phyloP scores from a whole-genome alignment of 352 stramenopile species.

The Blastocystis sp. region DNA sequence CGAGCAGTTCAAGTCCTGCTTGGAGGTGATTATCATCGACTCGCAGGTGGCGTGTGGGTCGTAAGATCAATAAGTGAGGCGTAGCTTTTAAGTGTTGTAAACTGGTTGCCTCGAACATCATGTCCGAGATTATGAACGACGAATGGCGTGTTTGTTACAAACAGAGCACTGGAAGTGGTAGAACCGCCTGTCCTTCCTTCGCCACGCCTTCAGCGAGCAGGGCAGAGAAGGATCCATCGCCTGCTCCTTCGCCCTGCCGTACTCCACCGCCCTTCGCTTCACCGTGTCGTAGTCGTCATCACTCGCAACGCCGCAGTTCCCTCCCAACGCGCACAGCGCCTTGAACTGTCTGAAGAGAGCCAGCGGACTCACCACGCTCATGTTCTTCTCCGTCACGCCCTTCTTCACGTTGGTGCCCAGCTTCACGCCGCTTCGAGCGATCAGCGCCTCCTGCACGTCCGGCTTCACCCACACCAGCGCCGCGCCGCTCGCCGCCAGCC shows the following conservation, averaged over 20 bases:
- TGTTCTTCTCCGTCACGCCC: slow-evolving; percentile 42
- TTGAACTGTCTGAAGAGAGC: slow-evolving; percentile 16
- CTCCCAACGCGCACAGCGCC: not conserved
- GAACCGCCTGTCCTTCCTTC: not conserved
- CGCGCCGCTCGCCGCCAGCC: slow-evolving; percentile 29
- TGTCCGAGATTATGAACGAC: slow-evolving; percentile 53
- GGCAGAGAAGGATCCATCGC: not conserved
- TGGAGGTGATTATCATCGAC: slow-evolving; percentile 59
- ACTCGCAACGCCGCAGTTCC: not conserved
- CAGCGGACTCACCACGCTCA: slow-evolving; percentile 1
- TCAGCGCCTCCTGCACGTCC: slow-evolving; percentile 1
- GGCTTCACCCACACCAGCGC: not conserved
- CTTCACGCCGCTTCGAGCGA: slow-evolving; percentile 27
- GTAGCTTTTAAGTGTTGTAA: slow-evolving; percentile 30
- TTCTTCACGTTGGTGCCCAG: slow-evolving; percentile 61
- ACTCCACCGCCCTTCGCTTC: not conserved
- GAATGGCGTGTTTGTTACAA: slow-evolving; percentile 51
- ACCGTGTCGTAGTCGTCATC: not conserved
- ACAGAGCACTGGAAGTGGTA: not conserved
- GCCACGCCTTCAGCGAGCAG: not conserved
- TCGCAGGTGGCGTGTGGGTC: slow-evolving; percentile 1
- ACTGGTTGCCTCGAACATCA: slow-evolving; percentile 41
- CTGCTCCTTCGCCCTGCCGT: not conserved
- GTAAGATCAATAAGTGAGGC: not conserved
- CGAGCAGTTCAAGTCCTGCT: slow-evolving; percentile 47